Evolutionary conservation across 306 rosid species (phyloP).

Genomic region (Hylodesmum podocarpum): DNA sequence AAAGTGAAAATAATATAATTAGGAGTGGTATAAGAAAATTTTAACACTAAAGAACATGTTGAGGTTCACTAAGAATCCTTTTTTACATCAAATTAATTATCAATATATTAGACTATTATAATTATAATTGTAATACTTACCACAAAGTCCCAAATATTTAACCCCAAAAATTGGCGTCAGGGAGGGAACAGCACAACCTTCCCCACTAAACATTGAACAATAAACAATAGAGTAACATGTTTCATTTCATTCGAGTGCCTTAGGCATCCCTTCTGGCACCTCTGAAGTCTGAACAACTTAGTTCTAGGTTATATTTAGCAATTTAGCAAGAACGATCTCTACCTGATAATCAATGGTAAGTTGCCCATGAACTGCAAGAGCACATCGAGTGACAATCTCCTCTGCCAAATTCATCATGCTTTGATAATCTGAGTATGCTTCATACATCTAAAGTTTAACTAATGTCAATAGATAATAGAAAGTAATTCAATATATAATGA

Average conservation of each 20-base stretch:
- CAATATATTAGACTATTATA: neutral
- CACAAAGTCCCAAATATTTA: neutral
- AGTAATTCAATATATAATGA: slow-evolving; percentile 24
- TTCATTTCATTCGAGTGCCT: neutral
- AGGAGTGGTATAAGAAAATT: neutral
- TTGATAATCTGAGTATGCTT: slow-evolving; percentile 96
- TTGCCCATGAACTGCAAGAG: slow-evolving; percentile 81
- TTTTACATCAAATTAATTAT: neutral
- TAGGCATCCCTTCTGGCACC: neutral
- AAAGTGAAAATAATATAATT: neutral
- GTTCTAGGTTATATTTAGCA: neutral
- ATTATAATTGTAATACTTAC: neutral
- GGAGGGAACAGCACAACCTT: neutral
- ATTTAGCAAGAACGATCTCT: slow-evolving; percentile 17
- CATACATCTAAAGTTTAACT: slow-evolving; percentile 78
- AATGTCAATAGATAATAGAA: slow-evolving; percentile 50
- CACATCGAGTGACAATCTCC: slow-evolving; percentile 88
- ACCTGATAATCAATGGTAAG: slow-evolving; percentile 95
- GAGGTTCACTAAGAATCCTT: neutral
- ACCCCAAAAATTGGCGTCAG: neutral
- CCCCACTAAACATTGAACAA: neutral
- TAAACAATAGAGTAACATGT: neutral
- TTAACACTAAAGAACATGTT: neutral
- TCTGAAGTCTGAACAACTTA: neutral
- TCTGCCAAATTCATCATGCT: slow-evolving; percentile 98